Percentiles rank a stretch among this genome's conserved stretches.
Conservation (phyloP, 164 flowering plant species). For the Berberis vulgaris region DNA sequence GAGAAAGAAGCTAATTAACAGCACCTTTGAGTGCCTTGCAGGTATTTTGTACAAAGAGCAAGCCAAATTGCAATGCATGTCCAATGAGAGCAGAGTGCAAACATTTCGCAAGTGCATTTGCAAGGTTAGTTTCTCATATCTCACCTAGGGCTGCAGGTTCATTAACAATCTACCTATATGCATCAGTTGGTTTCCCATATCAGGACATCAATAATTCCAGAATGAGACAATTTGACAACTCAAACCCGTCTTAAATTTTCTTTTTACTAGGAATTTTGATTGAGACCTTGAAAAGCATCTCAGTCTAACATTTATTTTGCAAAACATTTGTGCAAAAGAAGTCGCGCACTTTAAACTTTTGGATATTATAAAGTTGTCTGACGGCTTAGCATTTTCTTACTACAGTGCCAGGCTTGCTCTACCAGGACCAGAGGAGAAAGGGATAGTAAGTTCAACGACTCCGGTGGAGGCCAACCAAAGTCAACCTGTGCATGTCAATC, state of each 20-base stretch:
- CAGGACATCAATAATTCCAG: too few species aligned
- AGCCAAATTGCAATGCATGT: slow-evolving; percentile 83
- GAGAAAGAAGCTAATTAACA: background rate
- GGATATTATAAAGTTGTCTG: too few species aligned
- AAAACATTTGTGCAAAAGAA: too few species aligned
- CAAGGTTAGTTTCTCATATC: slow-evolving; percentile 41
- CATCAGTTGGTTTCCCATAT: too few species aligned
- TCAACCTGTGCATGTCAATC: slow-evolving; percentile 10
- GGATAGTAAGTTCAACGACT: slow-evolving; percentile 36
- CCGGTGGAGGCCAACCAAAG: slow-evolving; percentile 20
- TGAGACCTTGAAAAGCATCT: too few species aligned
- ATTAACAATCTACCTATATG: too few species aligned
- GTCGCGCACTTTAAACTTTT: too few species aligned
- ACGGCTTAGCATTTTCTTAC: slow-evolving; percentile 7
- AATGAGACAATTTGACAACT: too few species aligned
- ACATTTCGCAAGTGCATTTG: slow-evolving; percentile 73
- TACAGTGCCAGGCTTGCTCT: slow-evolving; percentile 90
- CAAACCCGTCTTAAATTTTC: too few species aligned
- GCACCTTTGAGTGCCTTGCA: slow-evolving; percentile 18
- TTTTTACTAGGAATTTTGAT: too few species aligned
- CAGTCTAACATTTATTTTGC: too few species aligned
- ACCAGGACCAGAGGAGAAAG: slow-evolving; percentile 79
- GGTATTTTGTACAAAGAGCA: slow-evolving; percentile 83
- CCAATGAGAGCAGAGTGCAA: slow-evolving; percentile 85
- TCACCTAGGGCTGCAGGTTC: too few species aligned